A percentile compares a stretch with the other conserved stretches of the same genome.
phyloP scores from a whole-genome alignment of 176 grass and related monocot species.

The Carex myosuroides region DNA sequence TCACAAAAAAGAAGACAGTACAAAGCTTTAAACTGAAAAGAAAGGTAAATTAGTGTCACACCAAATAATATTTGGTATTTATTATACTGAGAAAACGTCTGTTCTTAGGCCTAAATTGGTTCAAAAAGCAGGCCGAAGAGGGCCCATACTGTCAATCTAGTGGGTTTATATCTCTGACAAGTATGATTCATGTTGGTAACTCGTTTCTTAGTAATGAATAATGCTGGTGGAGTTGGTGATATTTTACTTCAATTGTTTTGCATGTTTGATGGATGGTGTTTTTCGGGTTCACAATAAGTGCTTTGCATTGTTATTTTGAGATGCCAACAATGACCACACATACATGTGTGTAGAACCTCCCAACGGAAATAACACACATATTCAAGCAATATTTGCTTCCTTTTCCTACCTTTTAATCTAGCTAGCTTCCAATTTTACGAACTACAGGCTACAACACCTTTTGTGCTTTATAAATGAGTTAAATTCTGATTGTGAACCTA shows the following conservation, averaged over 20 bases:
- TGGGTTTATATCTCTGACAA: not conserved
- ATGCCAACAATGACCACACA: not conserved
- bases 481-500: not conserved
- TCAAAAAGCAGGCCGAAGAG: not conserved
- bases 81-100: not conserved
- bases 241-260: not conserved
- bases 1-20: too few relatives aligned
- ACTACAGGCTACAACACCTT: not conserved
- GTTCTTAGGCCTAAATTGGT: not conserved
- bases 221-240: not conserved
- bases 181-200: not conserved
- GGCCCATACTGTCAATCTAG: not conserved
- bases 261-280: not conserved
- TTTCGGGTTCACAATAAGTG: not conserved
- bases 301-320: not conserved
- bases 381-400: not conserved
- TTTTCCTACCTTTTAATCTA: not conserved
- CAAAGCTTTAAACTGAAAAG: not conserved
- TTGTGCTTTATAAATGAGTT: not conserved
- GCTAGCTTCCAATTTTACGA: not conserved
- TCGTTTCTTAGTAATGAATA: not conserved
- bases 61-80: not conserved
- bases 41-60: not conserved
- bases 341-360: not conserved
- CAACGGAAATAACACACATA: not conserved